Percentiles rank a stretch among this genome's conserved stretches.
phyloP scores from a whole-genome alignment of 176 grass and related monocot genomes.

The Avena insularis region DNA sequence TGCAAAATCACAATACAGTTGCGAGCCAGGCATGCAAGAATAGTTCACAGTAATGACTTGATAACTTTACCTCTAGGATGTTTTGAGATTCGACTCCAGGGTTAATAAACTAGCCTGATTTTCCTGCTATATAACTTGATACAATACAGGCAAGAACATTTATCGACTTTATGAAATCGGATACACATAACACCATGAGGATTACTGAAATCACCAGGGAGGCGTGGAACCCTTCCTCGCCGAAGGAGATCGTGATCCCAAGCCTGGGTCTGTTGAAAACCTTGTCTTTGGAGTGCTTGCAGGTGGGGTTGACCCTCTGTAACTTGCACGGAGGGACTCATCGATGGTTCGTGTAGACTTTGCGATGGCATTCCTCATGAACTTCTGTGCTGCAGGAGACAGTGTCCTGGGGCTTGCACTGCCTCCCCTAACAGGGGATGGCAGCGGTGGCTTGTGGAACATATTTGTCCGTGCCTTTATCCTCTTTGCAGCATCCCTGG shows the following conservation, averaged over 20 bases:
- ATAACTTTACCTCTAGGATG: neutral
- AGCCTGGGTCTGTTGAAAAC: constrained; percentile 83
- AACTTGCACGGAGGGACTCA: constrained; percentile 93
- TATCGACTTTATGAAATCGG: constrained; percentile 25
- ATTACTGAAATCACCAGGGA: constrained; percentile 69
- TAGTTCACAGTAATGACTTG: neutral
- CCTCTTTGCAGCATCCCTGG: constrained; percentile 89
- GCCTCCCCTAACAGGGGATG: constrained; percentile 71
- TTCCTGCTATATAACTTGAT: constrained; percentile 34
- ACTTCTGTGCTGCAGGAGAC: constrained; percentile 88
- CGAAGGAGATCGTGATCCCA: constrained; percentile 74
- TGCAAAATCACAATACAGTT: constrained; percentile 6
- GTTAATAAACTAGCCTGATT: constrained; percentile 17
- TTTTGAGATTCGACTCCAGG: neutral
- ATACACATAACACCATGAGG: constrained; percentile 26
- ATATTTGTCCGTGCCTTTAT: constrained; percentile 74
- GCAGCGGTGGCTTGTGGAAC: constrained; percentile 79
- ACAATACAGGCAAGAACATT: constrained; percentile 38
- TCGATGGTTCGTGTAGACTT: constrained; percentile 76
- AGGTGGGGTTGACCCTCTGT: constrained; percentile 75
- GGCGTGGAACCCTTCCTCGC: constrained; percentile 62
- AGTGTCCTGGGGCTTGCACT: constrained; percentile 87
- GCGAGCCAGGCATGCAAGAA: neutral
- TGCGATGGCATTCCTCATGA: constrained; percentile 82
- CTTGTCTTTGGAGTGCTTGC: constrained; percentile 69